Evolutionary conservation across 768 basidiomycete genomes (phyloP), one percentile per base, ranked within the genome.

Genomic region (Sarcomyxa edulis): DNA sequence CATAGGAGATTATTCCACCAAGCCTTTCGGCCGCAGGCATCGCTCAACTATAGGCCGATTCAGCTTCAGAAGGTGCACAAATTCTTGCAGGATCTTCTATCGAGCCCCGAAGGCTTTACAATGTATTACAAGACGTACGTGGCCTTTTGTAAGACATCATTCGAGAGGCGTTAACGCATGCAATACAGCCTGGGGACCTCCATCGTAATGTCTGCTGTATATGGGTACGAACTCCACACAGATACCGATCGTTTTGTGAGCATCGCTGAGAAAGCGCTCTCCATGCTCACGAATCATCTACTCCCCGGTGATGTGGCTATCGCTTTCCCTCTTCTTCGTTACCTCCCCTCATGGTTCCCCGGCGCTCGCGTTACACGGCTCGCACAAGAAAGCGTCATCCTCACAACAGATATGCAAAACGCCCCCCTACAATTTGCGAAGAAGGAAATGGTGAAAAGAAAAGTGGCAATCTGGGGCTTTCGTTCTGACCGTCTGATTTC

Each of bases 1-100:
- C 60, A 68, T 40, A 48, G 66, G 23, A 56, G 60, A 31, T 51
- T 61, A 22, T 58, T 60, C 42, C 64, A 66, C 28, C 61, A 68
- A 24, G 48, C 48, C 14, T 54, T 67, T 44, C 53, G 51, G 30
- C 55, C 51, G 14, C 54, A 53, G 4, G 53, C 56, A 0, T 43
- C 52, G 42, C 4, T 49, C n/a, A 45, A 44, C 8, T 69, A 64
- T 31, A 46, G 49, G 1, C 47, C 49, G 3, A 47, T 66, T 6
- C 65, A 70, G 33, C 45, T 52, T 9, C 38, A 44, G 32, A 62
- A 54, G 40, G 50, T 59, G 2, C 53, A 52, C 15, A 54, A 56
- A 10, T 48, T 69, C 32, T 47, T 65, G 2, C 45, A 39, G 15
- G 52, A 53, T 8, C 40, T 70, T n/a, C 39, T 56, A 5, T 42